Conservation (phyloP, 1,139 yeast species). For the Yamadazyma songkhlaensis region DNA sequence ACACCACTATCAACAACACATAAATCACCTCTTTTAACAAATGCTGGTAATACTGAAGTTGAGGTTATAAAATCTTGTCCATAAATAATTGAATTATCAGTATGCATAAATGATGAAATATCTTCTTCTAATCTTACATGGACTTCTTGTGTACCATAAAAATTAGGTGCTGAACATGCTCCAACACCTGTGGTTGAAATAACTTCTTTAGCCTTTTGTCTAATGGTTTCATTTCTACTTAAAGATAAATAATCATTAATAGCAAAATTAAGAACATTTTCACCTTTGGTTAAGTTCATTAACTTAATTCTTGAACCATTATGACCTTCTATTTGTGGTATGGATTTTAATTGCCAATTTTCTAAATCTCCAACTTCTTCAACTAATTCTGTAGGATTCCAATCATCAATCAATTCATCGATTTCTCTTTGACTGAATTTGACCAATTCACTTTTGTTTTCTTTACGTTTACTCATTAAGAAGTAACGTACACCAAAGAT, state of each 20-base stretch:
- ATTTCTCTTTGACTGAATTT: conserved; percentile 64
- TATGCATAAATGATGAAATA: conserved; percentile 69
- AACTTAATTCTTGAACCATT: conserved; percentile 51
- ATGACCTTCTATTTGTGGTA: conserved; percentile 62
- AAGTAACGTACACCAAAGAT: conserved; percentile 87
- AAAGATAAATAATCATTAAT: conserved; percentile 63
- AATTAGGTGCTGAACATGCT: conserved; percentile 98
- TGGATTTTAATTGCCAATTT: conserved; percentile 56
- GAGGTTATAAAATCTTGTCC: conserved; percentile 93
- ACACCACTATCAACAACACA: conserved; percentile 85
- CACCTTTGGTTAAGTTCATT: conserved; percentile 14
- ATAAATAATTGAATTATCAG: conserved; percentile 78
- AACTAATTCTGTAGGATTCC: conserved; percentile 88
- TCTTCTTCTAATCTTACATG: conserved; percentile 80
- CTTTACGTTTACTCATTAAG: conserved; percentile 76
- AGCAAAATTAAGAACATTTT: conserved; percentile 56
- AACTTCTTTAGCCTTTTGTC: conserved; percentile 54
- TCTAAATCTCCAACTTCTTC: conserved; percentile 51
- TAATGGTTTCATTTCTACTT: conserved; percentile 45
- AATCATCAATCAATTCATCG: conserved; percentile 81
- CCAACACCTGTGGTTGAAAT: conserved; percentile 87
- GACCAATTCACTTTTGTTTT: conserved; percentile 70
- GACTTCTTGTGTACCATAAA: conserved; percentile 93
- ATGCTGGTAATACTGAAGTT: conserved; percentile 95
- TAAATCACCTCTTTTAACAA: conserved; percentile 91